A percentile compares a stretch with the other conserved stretches of the same genome.
phyloP scores from a whole-genome alignment of 176 grass and related monocot species.

The Coix lacrymajobi region DNA sequence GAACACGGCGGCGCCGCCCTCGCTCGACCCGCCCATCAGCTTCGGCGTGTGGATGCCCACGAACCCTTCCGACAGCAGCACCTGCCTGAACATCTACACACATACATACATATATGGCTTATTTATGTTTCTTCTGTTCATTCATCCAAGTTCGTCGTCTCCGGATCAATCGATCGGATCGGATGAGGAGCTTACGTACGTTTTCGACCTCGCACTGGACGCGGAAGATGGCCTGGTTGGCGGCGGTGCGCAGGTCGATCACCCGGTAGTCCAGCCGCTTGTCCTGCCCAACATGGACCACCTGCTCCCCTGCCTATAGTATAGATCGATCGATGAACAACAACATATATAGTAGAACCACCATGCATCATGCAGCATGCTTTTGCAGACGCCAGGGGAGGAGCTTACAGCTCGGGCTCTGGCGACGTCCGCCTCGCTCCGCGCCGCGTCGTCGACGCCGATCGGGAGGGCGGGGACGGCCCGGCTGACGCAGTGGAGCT shows the following conservation, averaged over 20 bases:
- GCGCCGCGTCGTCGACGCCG: conserved; percentile 61
- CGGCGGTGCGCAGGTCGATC: conserved; percentile 46
- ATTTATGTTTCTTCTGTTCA: too few species aligned
- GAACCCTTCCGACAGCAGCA: conserved; percentile 49
- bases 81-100: conserved; percentile 45
- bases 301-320: conserved; percentile 49
- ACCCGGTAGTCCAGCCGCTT: conserved; percentile 55
- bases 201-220: conserved; percentile 52
- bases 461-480: conserved; percentile 43
- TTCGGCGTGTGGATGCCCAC: conserved; percentile 70
- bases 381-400: too few species aligned
- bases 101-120: too few species aligned
- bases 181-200: conserved; percentile 37
- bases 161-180: too few species aligned
- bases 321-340: too few species aligned
- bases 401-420: conserved; percentile 39
- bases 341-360: too few species aligned
- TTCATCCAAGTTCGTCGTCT: too few species aligned
- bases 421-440: conserved; percentile 43
- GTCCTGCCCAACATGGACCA: conserved; percentile 62
- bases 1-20: conserved; percentile 76
- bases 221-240: conserved; percentile 59
- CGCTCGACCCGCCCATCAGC: conserved; percentile 54
- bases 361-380: too few species aligned
- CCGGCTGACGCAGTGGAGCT: conserved; percentile 63